Conservation (phyloP, 1,139 yeast species). For the Magnusiomyces sp. region DNA sequence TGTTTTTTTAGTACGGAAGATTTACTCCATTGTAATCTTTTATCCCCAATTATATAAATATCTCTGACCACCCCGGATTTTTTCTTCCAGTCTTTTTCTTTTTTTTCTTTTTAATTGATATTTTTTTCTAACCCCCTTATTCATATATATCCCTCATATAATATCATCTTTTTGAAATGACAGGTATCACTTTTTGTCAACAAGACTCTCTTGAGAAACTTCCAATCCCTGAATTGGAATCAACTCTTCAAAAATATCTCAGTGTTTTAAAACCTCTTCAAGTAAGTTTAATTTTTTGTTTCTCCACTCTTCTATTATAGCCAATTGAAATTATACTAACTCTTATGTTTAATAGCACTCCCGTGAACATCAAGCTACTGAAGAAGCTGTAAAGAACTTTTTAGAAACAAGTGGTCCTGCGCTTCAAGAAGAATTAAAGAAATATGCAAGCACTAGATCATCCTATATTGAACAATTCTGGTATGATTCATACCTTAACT, state of each 20-base stretch:
- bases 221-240: conserved; percentile 68
- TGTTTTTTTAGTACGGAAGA: too few species aligned
- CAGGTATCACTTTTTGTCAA: conserved; percentile 40
- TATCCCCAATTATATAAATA: too few species aligned
- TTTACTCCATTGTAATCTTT: too few species aligned
- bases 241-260: conserved; percentile 57
- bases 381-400: conserved; percentile 51
- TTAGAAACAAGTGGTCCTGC: conserved; percentile 50
- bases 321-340: neutral
- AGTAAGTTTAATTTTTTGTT: too few species aligned
- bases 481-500: conserved; percentile 81
- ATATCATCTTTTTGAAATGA: too few species aligned
- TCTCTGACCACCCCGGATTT: too few species aligned
- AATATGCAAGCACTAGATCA: conserved; percentile 54
- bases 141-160: neutral
- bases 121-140: neutral
- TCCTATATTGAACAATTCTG: conserved; percentile 89
- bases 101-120: neutral
- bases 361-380: conserved; percentile 54
- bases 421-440: conserved; percentile 54
- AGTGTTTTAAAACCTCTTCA: conserved; percentile 62
- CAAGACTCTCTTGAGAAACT: conserved; percentile 53
- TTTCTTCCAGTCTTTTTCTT: neutral
- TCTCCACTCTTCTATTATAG: too few species aligned
- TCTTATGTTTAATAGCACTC: conserved; percentile 36